phyloP scores from a whole-genome alignment of 208 protist genomes.

The Blastocrithidia nonstop region DNA sequence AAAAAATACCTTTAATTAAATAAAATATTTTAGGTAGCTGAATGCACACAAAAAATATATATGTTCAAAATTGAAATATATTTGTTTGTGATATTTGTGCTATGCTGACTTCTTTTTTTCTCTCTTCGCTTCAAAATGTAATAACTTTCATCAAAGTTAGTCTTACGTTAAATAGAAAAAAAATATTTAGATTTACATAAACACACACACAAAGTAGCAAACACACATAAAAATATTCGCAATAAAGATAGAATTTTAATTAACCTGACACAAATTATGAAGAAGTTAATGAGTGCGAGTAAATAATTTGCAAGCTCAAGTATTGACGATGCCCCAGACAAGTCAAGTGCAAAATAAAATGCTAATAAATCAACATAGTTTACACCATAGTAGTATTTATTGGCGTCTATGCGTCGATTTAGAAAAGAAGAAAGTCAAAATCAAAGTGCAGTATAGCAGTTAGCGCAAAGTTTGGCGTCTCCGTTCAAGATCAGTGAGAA shows the following conservation, averaged over 20 bases:
- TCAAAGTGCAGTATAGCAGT: constrained; percentile 31
- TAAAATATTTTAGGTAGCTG: too few relatives aligned
- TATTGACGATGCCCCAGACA: too few relatives aligned
- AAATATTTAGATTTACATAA: too few relatives aligned
- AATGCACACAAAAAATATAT: background rate
- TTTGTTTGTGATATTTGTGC: constrained; percentile 4
- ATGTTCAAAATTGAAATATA: constrained; percentile 5
- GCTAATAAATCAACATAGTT: constrained; percentile 12
- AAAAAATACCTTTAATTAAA: too few relatives aligned
- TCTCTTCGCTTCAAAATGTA: background rate
- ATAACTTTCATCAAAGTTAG: too few relatives aligned
- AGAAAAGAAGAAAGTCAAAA: constrained; percentile 42
- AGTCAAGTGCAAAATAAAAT: too few relatives aligned
- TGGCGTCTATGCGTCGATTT: constrained; percentile 38
- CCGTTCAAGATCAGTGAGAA: constrained; percentile 54
- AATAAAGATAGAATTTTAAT: background rate
- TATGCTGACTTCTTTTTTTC: background rate
- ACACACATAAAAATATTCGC: background rate
- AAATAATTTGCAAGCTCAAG: too few relatives aligned
- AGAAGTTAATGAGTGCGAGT: too few relatives aligned
- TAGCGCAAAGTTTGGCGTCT: constrained; percentile 42
- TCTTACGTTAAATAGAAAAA: too few relatives aligned
- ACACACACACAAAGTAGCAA: background rate
- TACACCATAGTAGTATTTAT: constrained; percentile 41
- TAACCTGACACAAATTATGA: too few relatives aligned